Evolutionary conservation across 768 basidiomycete species (phyloP).

Genomic region (Vishniacozyma victoriae): DNA sequence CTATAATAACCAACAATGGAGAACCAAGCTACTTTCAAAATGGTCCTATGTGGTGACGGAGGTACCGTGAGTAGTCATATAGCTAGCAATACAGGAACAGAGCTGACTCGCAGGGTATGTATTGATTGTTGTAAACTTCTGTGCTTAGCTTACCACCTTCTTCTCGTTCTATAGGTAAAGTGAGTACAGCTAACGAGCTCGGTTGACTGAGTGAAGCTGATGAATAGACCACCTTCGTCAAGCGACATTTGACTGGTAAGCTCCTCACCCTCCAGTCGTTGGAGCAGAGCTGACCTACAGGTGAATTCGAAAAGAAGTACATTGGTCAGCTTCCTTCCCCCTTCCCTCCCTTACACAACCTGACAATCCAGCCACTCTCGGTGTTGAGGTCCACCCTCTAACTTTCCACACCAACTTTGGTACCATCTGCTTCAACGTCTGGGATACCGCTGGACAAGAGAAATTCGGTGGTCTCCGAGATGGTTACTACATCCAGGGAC

Average conservation of each 20-base stretch:
- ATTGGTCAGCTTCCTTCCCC: constrained; percentile 61
- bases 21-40: constrained; percentile 86
- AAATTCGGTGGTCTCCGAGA: constrained; percentile 98
- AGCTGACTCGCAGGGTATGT: not conserved
- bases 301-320: constrained; percentile 99
- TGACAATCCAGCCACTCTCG: constrained; percentile 84
- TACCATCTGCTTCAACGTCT: constrained; percentile 98
- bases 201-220: constrained; percentile 7
- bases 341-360: constrained; percentile 5
- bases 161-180: constrained; percentile 16
- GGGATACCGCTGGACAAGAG: constrained; percentile 99
- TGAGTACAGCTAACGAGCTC: not conserved
- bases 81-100: not conserved
- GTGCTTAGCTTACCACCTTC: not conserved
- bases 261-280: not conserved
- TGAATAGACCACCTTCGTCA: constrained; percentile 97
- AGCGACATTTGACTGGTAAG: constrained; percentile 83
- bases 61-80: constrained; percentile 22
- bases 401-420: constrained; percentile 97
- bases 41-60: constrained; percentile 79
- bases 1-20: constrained; percentile 15
- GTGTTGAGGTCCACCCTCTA: constrained; percentile 98
- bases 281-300: constrained; percentile 39
- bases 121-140: not conserved
- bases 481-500: constrained; percentile 56